Percentiles rank a stretch among this genome's conserved stretches.
Evolutionary conservation across 805 yeast genomes (phyloP).

Genomic region (Tetrapisispora arboricola): DNA sequence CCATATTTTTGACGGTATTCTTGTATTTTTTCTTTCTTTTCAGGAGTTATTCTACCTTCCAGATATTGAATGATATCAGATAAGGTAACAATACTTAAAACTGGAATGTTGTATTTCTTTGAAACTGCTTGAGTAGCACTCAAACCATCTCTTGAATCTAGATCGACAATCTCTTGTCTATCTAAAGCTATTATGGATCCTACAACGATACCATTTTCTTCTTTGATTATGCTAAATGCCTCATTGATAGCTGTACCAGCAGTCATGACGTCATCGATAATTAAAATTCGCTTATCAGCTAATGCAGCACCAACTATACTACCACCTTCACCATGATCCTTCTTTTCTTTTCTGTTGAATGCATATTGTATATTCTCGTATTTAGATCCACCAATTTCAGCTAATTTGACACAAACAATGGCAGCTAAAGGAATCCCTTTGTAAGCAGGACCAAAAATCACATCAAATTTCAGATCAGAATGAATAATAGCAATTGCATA

Average conservation of each 20-base stretch:
- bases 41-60: slow-evolving; percentile 43
- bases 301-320: slow-evolving; percentile 78
- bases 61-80: slow-evolving; percentile 62
- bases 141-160: slow-evolving; percentile 32
- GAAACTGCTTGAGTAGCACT: slow-evolving; percentile 80
- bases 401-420: slow-evolving; percentile 81
- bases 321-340: slow-evolving; percentile 98
- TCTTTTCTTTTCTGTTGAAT: slow-evolving; percentile 93
- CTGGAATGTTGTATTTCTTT: slow-evolving; percentile 68
- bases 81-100: slow-evolving; percentile 67
- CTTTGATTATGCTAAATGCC: slow-evolving; percentile 68
- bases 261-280: slow-evolving; percentile 95
- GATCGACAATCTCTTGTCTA: slow-evolving; percentile 83
- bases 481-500: slow-evolving; percentile 83
- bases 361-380: slow-evolving; percentile 71
- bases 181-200: slow-evolving; percentile 89
- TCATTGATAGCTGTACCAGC: slow-evolving; percentile 98
- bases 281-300: slow-evolving; percentile 60
- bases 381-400: slow-evolving; percentile 78
- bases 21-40: slow-evolving; percentile 47
- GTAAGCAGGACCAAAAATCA: slow-evolving; percentile 94
- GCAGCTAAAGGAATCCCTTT: slow-evolving; percentile 96
- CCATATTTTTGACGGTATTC: slow-evolving; percentile 41
- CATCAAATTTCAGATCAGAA: slow-evolving; percentile 75
- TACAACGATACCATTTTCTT: slow-evolving; percentile 61